These are phyloP conservation scores for Verbascum thapsus DNA, from an alignment of 257 asterid species.

Conservation along the genomic window DNA sequence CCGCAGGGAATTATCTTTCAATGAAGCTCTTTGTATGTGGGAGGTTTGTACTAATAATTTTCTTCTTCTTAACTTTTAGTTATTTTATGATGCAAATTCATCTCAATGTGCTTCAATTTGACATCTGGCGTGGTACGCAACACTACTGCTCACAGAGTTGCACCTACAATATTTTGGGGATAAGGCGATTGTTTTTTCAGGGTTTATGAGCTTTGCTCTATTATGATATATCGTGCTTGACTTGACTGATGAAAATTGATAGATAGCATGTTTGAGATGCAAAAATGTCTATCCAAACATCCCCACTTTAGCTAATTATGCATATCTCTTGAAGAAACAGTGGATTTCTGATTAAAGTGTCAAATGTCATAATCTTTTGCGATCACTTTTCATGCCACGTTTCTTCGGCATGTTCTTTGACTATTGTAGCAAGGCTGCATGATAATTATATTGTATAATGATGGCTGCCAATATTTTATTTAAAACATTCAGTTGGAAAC, in stretches of 20 bases:
- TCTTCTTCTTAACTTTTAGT: constrained; percentile 21
- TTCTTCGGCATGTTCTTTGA: neutral
- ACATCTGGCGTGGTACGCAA: constrained; percentile 14
- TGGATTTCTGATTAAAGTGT: constrained; percentile 5
- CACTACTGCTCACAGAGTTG: constrained; percentile 21
- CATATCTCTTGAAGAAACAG: neutral
- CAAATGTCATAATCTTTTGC: neutral
- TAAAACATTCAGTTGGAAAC: neutral
- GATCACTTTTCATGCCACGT: constrained; percentile 1
- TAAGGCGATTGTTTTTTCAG: neutral
- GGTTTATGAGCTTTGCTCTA: constrained; percentile 14
- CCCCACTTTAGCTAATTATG: too few relatives aligned
- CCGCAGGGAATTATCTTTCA: constrained; percentile 93
- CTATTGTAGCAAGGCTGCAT: constrained; percentile 7
- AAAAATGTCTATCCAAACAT: neutral
- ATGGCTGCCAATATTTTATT: neutral
- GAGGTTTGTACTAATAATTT: constrained; percentile 74
- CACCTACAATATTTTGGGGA: constrained; percentile 8
- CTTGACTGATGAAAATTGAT: constrained; percentile 10
- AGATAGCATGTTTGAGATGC: constrained; percentile 12
- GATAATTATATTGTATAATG: neutral
- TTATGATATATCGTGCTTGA: constrained; percentile 9
- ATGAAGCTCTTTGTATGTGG: constrained; percentile 95
- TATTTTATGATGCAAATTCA: constrained; percentile 22
- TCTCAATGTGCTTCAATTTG: constrained; percentile 15